These are phyloP conservation scores for Conoideocrella luteorostrata DNA, from an alignment of 2,329 filamentous ascomycete genomes.

Conservation along the genomic window DNA sequence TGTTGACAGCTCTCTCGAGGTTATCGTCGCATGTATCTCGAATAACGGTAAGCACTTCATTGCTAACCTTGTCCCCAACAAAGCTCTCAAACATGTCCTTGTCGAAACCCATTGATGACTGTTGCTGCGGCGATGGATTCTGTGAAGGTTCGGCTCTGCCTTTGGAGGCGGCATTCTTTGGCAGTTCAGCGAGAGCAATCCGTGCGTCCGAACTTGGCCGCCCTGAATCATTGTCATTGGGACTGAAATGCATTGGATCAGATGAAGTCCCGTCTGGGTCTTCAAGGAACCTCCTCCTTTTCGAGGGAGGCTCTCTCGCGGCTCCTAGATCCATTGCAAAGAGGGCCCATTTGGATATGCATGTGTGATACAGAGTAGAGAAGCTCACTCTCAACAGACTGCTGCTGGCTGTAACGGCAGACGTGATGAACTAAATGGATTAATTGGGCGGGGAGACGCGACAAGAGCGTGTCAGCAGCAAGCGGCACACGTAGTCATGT, in stretches of 20 bases:
- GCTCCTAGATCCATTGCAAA: slow-evolving; percentile 31
- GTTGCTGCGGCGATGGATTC: slow-evolving; percentile 12
- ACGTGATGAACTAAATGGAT: slow-evolving; percentile 1
- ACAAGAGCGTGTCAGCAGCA: slow-evolving; percentile 27
- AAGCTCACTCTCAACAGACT: too few species aligned
- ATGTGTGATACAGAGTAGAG: too few species aligned
- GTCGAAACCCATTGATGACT: slow-evolving; percentile 42
- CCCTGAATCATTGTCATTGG: slow-evolving; percentile 12
- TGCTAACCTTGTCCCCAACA: slow-evolving; percentile 49
- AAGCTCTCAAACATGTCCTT: slow-evolving; percentile 52
- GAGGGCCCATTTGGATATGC: slow-evolving; percentile 1
- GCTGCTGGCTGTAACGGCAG: too few species aligned
- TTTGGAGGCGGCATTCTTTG: slow-evolving; percentile 8
- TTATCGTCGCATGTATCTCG: slow-evolving; percentile 49
- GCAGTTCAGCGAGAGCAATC: slow-evolving; percentile 10
- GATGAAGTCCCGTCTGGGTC: slow-evolving; percentile 25
- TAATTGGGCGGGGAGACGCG: slow-evolving; percentile 31
- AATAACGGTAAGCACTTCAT: slow-evolving; percentile 43
- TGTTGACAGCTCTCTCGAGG: slow-evolving; percentile 58
- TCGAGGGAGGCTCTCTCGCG: slow-evolving; percentile 37
- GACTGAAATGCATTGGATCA: slow-evolving; percentile 17
- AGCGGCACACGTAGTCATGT: slow-evolving; percentile 32
- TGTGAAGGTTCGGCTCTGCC: slow-evolving; percentile 9
- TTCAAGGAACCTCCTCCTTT: slow-evolving; percentile 35
- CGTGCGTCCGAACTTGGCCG: slow-evolving; percentile 15